These are phyloP conservation scores for Schizothecium vesticola DNA, from an alignment of 495 filamentous ascomycete species.

Conservation along the genomic window DNA sequence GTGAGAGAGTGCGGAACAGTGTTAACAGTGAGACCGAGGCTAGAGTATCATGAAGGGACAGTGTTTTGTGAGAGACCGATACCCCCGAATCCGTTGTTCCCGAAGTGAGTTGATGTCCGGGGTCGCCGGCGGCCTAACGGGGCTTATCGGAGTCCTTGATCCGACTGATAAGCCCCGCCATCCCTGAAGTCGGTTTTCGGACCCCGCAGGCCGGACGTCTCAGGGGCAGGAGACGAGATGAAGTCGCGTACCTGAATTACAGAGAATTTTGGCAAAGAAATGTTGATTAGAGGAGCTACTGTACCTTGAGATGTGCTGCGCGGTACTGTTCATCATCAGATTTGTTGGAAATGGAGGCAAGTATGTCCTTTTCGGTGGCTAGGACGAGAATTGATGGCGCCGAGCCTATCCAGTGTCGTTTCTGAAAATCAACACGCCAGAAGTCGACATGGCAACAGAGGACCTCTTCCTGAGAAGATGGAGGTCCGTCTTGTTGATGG, in stretches of 20 bases:
- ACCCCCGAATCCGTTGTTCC: not conserved
- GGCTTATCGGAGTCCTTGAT: not conserved
- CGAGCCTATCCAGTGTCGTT: too few species aligned
- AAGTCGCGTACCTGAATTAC: not conserved
- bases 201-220: not conserved
- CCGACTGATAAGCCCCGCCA: not conserved
- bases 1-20: not conserved
- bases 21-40: too few species aligned
- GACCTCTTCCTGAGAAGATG: too few species aligned
- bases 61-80: not conserved
- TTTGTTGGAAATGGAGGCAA: too few species aligned
- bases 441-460: too few species aligned
- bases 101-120: not conserved
- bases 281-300: too few species aligned
- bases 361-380: too few species aligned
- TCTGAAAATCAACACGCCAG: too few species aligned
- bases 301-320: too few species aligned
- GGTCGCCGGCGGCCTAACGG: not conserved
- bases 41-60: not conserved
- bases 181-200: not conserved
- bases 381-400: too few species aligned
- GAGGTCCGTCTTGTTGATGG: not conserved
- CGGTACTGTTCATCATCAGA: too few species aligned
- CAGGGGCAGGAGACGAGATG: not conserved
- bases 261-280: too few species aligned